These are phyloP conservation scores for Rosellinia necatrix DNA, from an alignment of 2,329 filamentous ascomycete species.

Conservation along the genomic window DNA sequence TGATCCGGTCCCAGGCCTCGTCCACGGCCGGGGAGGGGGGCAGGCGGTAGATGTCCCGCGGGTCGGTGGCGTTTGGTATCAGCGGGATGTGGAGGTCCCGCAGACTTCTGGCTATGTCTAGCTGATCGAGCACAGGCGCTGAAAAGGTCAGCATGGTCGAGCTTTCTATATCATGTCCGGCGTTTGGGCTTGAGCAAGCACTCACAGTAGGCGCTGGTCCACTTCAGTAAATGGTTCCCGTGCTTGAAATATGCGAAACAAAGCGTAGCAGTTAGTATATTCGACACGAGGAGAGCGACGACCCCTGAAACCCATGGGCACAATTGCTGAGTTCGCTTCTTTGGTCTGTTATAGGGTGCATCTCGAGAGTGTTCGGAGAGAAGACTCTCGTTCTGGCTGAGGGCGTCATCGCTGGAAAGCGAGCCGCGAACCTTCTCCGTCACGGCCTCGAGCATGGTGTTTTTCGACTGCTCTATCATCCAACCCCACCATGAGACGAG, in stretches of 20 bases:
- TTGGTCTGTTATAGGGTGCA: neutral
- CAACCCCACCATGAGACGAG: neutral
- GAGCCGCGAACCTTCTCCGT: neutral
- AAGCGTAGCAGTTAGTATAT: neutral
- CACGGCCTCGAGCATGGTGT: neutral
- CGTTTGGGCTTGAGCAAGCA: neutral
- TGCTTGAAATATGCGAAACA: neutral
- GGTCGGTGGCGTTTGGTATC: conserved; percentile 12
- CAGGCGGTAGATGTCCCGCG: conserved; percentile 6
- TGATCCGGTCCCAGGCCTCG: conserved; percentile 16
- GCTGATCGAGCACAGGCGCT: neutral
- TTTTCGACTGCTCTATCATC: neutral
- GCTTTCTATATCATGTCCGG: neutral
- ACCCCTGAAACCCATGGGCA: neutral
- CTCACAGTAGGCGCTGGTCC: neutral
- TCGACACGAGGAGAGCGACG: neutral
- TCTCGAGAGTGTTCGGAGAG: neutral
- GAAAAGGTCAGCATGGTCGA: neutral
- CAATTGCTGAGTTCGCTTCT: neutral
- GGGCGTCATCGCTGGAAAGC: neutral
- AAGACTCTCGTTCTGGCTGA: neutral
- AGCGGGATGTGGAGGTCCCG: neutral
- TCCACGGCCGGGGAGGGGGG: conserved; percentile 16
- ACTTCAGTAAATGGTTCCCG: neutral
- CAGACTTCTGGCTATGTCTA: neutral